Evolutionary conservation across 2,329 filamentous ascomycete genomes (phyloP), one percentile per base, ranked within the genome.

Genomic region (Aspergillus clavatus): DNA sequence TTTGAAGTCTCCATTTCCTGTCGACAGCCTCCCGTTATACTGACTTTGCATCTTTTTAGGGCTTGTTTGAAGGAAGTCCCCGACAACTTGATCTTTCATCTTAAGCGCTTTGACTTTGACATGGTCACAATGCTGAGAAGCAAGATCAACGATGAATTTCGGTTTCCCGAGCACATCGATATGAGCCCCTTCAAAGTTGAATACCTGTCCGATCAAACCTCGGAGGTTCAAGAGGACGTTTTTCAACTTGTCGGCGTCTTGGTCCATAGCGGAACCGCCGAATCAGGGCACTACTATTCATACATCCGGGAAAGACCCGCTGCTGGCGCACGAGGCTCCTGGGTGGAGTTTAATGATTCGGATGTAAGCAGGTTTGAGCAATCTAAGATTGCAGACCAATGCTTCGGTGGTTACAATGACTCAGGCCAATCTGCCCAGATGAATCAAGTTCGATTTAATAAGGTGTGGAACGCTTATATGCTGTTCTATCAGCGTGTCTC

Each of bases 281-380:
- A 96, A 61, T 91, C 89, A 22, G 93, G 93, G 0, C 93, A 98
- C 65, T 98, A 98, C 69, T 97, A 96, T 69, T 97, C 91, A 0
- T 97, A 89, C 63, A 89, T 94, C 52, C 86, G 89, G 42, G 86
- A 95, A 64, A 80, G 89, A 14, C 82, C 87, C 12, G 68, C 76
- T 16, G 65, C 65, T 11, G 63, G 64, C 4, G 71, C 72, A 8
- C 70, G 58, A 43, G 68, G 67, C 42, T 72, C 72, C 4, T 98
- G 93, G 93, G 77, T 95, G 7, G 88, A 95, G 61, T 96, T 96
- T 68, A 97, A 98, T 56, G 93, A 98, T 63, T 84, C 89, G n/a
- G 75, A 80, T 40, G 90, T 95, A 19, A 81, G 75, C 14, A 69
- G 75, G 1, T 96, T 91, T 75, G 85, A 95, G 55, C 81, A 84